phyloP scores from a whole-genome alignment of 2,329 filamentous ascomycete species.

The Apiospora sp. region DNA sequence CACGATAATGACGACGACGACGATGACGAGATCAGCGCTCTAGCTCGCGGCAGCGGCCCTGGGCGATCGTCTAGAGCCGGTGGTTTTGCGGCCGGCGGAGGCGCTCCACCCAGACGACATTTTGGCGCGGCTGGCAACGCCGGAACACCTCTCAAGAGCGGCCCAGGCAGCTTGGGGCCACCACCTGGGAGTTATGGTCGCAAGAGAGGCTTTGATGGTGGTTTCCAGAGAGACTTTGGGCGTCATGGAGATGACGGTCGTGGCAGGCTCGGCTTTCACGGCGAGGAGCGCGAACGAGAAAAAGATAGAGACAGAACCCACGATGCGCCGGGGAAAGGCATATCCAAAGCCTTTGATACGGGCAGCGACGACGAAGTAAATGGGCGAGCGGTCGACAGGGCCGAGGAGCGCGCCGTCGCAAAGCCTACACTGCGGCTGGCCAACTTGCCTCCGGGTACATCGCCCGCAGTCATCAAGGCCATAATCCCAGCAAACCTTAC shows the following conservation, averaged over 20 bases:
- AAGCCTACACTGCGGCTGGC: slow-evolving; percentile 70
- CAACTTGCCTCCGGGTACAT: slow-evolving; percentile 67
- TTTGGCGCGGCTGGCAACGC: slow-evolving; percentile 63
- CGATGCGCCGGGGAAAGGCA: slow-evolving; percentile 56
- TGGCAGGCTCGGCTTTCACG: slow-evolving; percentile 50
- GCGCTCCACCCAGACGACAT: slow-evolving; percentile 63
- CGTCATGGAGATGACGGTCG: slow-evolving; percentile 42
- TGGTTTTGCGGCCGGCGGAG: slow-evolving; percentile 26
- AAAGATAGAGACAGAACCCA: slow-evolving; percentile 26
- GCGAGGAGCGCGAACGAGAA: slow-evolving; percentile 42
- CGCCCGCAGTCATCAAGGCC: slow-evolving; percentile 65
- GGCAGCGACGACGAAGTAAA: slow-evolving; percentile 64
- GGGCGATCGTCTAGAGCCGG: slow-evolving; percentile 41
- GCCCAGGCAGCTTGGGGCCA: slow-evolving; percentile 68
- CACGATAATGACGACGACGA: slow-evolving; percentile 62
- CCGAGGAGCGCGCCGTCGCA: slow-evolving; percentile 66
- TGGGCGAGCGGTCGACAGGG: slow-evolving; percentile 51
- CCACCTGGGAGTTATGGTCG: slow-evolving; percentile 57
- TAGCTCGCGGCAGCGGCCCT: slow-evolving; percentile 38
- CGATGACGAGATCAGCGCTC: slow-evolving; percentile 32
- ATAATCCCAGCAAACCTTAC: slow-evolving; percentile 66
- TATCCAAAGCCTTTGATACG: slow-evolving; percentile 77
- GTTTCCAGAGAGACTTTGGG: slow-evolving; percentile 47
- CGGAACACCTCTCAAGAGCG: slow-evolving; percentile 61
- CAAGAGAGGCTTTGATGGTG: slow-evolving; percentile 62